Conservation (phyloP, 257 asterid genomes). For the Solanum commersonii region DNA sequence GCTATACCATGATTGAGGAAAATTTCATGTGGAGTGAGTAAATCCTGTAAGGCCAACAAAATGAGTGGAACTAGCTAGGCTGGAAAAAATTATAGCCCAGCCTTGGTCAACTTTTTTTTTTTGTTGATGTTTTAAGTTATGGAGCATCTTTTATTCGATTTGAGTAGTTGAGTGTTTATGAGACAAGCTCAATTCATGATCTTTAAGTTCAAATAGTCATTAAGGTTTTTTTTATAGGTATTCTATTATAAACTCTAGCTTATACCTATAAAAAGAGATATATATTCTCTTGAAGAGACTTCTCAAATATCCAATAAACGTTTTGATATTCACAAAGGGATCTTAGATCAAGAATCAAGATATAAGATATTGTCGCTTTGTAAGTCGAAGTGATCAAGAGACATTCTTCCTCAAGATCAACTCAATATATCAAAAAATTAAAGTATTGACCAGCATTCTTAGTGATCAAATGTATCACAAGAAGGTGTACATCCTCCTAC, state of each 20-base stretch:
- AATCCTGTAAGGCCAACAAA: neutral
- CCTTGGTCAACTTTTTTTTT: neutral
- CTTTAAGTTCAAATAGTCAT: neutral
- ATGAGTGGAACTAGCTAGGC: neutral
- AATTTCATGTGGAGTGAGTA: neutral
- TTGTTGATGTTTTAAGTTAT: neutral
- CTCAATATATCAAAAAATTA: neutral
- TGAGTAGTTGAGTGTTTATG: no score
- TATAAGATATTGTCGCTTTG: no score
- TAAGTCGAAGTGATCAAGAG: no score
- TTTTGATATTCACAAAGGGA: neutral
- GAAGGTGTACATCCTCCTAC: neutral
- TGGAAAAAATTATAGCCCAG: neutral
- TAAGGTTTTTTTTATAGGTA: neutral
- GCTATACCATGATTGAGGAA: neutral
- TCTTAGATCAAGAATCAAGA: neutral
- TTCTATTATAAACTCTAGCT: neutral
- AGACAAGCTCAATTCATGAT: neutral
- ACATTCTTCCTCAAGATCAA: neutral
- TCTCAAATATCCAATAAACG: no score
- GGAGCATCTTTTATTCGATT: neutral
- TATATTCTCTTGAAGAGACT: no score
- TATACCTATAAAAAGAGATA: neutral
- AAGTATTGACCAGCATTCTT: no score
- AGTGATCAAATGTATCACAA: neutral